Evolutionary conservation across 1,284 basidiomycete genomes (phyloP), one percentile per base, ranked within the genome.

Genomic region (Rhodotorula sp.): DNA sequence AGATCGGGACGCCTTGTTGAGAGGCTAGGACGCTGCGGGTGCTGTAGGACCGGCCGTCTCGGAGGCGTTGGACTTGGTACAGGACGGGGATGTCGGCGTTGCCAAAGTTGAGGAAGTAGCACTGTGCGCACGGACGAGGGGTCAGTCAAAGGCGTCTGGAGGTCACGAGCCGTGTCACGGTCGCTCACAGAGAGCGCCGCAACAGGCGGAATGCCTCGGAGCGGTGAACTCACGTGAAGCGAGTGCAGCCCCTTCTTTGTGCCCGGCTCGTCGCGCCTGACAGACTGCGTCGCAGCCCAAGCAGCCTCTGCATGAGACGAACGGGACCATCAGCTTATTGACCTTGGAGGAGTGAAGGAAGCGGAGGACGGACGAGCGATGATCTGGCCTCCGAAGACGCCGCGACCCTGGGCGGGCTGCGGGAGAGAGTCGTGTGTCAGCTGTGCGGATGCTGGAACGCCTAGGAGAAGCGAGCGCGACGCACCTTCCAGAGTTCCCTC

Each of bases 371-470:
- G 22, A 68, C 66, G 92, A 15, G 89, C 92, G 74, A 95, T 92
- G 68, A 94, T 92, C 75, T 84, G 82, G 7, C 92, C 93, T 64
- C 93, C 92, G 76, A 92, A 94, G 8, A 92, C 91, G 31, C 92
- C 91, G 69, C 91, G 62, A 5, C 74, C 70, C 34, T 68, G 64
- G 28, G 63, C 61, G 30, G 69, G 67, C 60, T 66, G 55, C 20
- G 44, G 20, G 6, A 9, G 13, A 24, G 37, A 53, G 54, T 31
- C 9, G 7, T 15, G 0, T 40, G 13, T n/a, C 22, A 7, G 24
- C 20, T 10, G 10, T 16, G 7, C 34, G 34, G 34, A 34, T 10
- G 34, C 34, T 34, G 34, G 34, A 5, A 5, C 10, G 34, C 34
- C 34, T 10, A 34, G 6, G 47, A 22, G 26, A 26, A 11, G 30